Evolutionary conservation across 2,329 filamentous ascomycete genomes (phyloP).

Genomic region (Talaromyces amestolkiae): DNA sequence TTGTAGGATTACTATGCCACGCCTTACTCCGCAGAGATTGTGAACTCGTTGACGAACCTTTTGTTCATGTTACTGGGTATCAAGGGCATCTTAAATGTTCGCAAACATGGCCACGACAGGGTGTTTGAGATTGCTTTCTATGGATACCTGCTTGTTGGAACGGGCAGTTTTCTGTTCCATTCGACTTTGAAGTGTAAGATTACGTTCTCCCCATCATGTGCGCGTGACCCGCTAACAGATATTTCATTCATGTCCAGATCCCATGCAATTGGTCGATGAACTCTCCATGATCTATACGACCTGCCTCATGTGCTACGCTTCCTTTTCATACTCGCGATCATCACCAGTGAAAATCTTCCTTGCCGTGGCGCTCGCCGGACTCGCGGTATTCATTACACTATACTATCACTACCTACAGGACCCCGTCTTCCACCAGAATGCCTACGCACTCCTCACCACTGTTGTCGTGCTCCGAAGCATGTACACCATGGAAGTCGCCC

Average conservation of each 20-base stretch:
- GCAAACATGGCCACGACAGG: constrained; percentile 67
- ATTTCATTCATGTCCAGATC: constrained; percentile 26
- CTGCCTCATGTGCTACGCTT: constrained; percentile 68
- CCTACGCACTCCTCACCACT: constrained; percentile 70
- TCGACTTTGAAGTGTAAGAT: constrained; percentile 60
- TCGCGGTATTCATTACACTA: constrained; percentile 69
- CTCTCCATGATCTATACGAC: constrained; percentile 72
- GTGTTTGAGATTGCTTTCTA: constrained; percentile 70
- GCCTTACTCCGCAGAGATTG: constrained; percentile 71
- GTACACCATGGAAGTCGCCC: constrained; percentile 69
- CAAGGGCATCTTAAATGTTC: constrained; percentile 71
- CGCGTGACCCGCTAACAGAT: too few species aligned
- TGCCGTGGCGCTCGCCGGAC: constrained; percentile 54
- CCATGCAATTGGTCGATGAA: constrained; percentile 70
- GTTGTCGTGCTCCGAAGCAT: constrained; percentile 70
- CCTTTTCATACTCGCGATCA: constrained; percentile 68
- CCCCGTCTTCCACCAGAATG: constrained; percentile 77
- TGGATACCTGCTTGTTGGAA: constrained; percentile 61
- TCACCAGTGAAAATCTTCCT: constrained; percentile 52
- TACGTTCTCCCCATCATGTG: neutral
- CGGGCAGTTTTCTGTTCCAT: constrained; percentile 63
- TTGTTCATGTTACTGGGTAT: constrained; percentile 76
- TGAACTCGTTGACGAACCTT: constrained; percentile 78
- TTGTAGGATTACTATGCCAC: constrained; percentile 72
- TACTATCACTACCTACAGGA: constrained; percentile 81